These are phyloP conservation scores for Solanum ossicruentum DNA, from an alignment of 257 asterid species.

Conservation along the genomic window DNA sequence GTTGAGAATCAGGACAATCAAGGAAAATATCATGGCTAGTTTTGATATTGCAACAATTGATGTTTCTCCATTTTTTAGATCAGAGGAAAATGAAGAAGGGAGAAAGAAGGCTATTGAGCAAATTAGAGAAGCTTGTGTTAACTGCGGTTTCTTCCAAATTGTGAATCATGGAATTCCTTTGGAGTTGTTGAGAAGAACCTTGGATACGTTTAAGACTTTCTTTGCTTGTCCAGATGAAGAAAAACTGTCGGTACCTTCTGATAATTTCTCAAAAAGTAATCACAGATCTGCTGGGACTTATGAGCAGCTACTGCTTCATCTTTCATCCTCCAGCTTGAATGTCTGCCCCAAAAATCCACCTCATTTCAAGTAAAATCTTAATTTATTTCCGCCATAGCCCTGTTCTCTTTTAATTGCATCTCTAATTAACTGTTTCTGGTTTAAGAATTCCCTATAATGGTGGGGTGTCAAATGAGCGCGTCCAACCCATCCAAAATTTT, in stretches of 20 bases:
- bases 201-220: too few relatives aligned
- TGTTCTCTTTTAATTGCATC: neutral
- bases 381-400: neutral
- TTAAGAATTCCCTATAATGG: neutral
- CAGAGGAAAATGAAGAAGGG: constrained; percentile 1
- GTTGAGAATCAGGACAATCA: too few relatives aligned
- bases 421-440: neutral
- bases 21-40: too few relatives aligned
- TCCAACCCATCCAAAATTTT: too few relatives aligned
- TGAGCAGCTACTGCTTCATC: constrained; percentile 30
- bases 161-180: constrained; percentile 37
- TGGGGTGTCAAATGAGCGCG: neutral
- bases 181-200: neutral
- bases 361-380: neutral
- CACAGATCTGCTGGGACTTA: constrained; percentile 22
- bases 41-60: too few relatives aligned
- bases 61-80: too few relatives aligned
- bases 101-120: constrained; percentile 6
- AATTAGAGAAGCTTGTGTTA: too few relatives aligned
- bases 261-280: constrained; percentile 30
- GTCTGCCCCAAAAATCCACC: constrained; percentile 11
- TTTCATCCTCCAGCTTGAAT: constrained; percentile 12
- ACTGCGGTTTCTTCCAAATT: constrained; percentile 31
- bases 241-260: too few relatives aligned
- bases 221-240: too few relatives aligned